Base-by-base conservation (phyloP, 176 grass and related monocot genomes). In the Canna indica region DNA sequence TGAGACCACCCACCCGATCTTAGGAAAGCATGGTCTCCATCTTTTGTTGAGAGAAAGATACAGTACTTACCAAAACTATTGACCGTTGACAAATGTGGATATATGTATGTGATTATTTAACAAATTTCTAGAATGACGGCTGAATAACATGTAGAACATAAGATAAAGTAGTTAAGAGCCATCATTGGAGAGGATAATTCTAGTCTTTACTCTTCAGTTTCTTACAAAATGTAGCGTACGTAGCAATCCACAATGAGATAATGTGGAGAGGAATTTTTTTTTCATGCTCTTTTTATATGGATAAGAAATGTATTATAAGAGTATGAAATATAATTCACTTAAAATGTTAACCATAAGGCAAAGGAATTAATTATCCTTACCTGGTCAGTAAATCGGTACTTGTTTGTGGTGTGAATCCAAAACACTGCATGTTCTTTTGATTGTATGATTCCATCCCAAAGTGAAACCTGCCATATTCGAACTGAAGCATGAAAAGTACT, bases 401-500 rank as follows among this genome's bases (percentile, higher is more conserved):
- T 99, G 56, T 99, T 99, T 81, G 94, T 93, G n/a, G 90, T 93
- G 73, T 93, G 94, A 73, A 90, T 93, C 82, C 85, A 80, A 69
- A 99, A 99, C 66, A 88, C 85, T 6, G 95, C 84, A 13, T 93
- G 84, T 56, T 93, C 90, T 74, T 90, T 99, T 29, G 84, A 75
- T 41, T 87, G 95, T 93, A 99, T 99, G 20, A 99, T 99, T 73
- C 90, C 95, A 86, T 99, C 95, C 95, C 95, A 99, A 36, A 99
- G 82, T 26, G 94, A 99, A 78, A 90, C 89, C 90, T 99, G 83
- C 18, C 4, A 72, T 59, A 68, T 66, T 28, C 68, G 85, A 66
- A 31, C 10, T 59, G 47, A 47, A 25, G 32, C 7, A 66, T 44
- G 18, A 13, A 81, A 28, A 72, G 6, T 20, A 58, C 31, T 10